These are phyloP conservation scores for Aspergillus caelatus DNA, from an alignment of 2,329 filamentous ascomycete genomes.

Conservation along the genomic window DNA sequence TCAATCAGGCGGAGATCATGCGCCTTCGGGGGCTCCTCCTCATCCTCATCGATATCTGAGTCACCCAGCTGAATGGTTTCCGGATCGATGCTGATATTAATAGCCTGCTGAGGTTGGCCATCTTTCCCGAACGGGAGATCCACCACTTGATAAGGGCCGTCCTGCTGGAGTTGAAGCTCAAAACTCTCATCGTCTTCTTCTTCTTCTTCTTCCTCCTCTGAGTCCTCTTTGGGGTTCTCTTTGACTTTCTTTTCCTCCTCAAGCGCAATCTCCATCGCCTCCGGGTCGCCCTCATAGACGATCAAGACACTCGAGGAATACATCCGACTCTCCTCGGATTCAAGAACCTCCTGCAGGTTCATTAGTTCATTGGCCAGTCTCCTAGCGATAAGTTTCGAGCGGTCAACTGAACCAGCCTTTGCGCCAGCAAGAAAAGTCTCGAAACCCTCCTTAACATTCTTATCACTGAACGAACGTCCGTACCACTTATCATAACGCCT, in stretches of 20 bases:
- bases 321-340: slow-evolving; percentile 66
- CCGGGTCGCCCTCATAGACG: slow-evolving; percentile 66
- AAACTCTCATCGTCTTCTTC: slow-evolving; percentile 34
- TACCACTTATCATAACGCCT: slow-evolving; percentile 68
- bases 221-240: slow-evolving; percentile 29
- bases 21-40: slow-evolving; percentile 64
- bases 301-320: slow-evolving; percentile 67
- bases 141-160: slow-evolving; percentile 34
- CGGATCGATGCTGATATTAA: slow-evolving; percentile 40
- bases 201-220: slow-evolving; percentile 25
- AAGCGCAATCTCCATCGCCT: slow-evolving; percentile 55
- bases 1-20: slow-evolving; percentile 88
- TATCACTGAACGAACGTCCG: slow-evolving; percentile 59
- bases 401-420: slow-evolving; percentile 43
- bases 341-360: slow-evolving; percentile 51
- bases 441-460: slow-evolving; percentile 62
- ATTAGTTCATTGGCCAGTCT: slow-evolving; percentile 47
- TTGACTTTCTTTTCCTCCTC: slow-evolving; percentile 45
- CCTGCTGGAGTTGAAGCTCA: slow-evolving; percentile 30
- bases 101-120: slow-evolving; percentile 32
- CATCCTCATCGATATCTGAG: slow-evolving; percentile 57
- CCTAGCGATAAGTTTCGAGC: slow-evolving; percentile 47
- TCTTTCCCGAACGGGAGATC: slow-evolving; percentile 33
- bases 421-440: slow-evolving; percentile 57
- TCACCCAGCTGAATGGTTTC: slow-evolving; percentile 47